Base-by-base conservation (phyloP, 371 early-diverging fungal species). In the Mucor lusitanicus region DNA sequence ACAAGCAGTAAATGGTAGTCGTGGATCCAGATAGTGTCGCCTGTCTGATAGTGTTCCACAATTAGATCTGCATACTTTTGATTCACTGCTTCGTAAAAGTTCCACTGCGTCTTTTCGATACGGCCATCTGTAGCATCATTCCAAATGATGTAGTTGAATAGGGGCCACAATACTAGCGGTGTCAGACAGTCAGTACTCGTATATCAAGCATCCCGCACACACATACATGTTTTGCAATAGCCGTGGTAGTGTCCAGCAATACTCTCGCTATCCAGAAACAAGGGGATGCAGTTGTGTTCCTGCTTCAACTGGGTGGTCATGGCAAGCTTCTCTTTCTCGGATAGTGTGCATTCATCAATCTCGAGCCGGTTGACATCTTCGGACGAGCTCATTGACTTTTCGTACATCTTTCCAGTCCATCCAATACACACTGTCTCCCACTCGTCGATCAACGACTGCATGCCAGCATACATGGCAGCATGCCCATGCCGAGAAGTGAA, bases 21-120 rank as follows among this genome's bases (percentile, higher is more conserved):
- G 74, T 99, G 98, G 63, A 99, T 91, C 99, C 99, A 99, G 33
- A 99, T 92, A 33, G 92, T 84, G 76, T 99, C 99, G n/a, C 90
- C 94, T 4, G 87, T 84, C 54, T 87, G 76, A 67, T 94, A 93
- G 12, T 86, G 75, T 39, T 90, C 83, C 7, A 82, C 74, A 46
- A 99, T 84, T 63, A 83, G 79, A 19, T 94, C 86, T 27, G 94
- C 91, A 80, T 97, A 98, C 44, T 73, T 75, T 67, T 89, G 79
- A 85, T 97, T 97, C 19, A 95, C 95, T 62, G 87, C 72, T 42
- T 87, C 85, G 75, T 98, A 97, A 35, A 90, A 93, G 30, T 89
- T 85, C 90, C 95, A 99, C 57, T 92, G 86, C 32, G 79, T 77
- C 35, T 82, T 76, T 59, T 93, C 93, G 68, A 80, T 72, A 68